phyloP scores from a whole-genome alignment of 2,329 filamentous ascomycete species.

The Tolypocladium cylindrosporum region DNA sequence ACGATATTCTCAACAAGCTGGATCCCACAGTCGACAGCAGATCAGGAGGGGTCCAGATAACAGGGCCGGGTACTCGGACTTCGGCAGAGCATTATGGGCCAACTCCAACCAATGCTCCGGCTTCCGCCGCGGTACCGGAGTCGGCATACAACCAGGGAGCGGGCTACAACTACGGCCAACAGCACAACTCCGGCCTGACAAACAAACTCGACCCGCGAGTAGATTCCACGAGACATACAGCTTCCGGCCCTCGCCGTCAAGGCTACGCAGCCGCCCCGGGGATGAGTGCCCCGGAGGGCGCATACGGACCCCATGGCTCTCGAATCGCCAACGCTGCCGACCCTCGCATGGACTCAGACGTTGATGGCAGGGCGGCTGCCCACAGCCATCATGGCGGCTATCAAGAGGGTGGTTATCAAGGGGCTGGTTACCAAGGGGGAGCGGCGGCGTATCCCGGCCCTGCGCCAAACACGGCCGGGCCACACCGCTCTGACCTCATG shows the following conservation, averaged over 20 bases:
- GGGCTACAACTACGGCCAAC: background rate
- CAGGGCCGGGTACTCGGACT: background rate
- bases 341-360: background rate
- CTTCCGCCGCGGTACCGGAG: background rate
- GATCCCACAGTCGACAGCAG: conserved; percentile 7
- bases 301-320: background rate
- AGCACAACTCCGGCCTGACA: conserved; percentile 17
- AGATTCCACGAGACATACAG: conserved; percentile 19
- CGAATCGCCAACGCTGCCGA: background rate
- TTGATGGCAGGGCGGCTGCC: background rate
- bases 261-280: background rate
- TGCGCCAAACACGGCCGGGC: conserved; percentile 7
- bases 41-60: conserved; percentile 4
- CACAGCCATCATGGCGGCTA: background rate
- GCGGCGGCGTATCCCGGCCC: background rate
- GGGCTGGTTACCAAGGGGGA: background rate
- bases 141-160: background rate
- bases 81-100: background rate
- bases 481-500: conserved; percentile 6
- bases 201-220: conserved; percentile 38
- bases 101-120: background rate
- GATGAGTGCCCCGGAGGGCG: conserved; percentile 3
- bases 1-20: conserved; percentile 8
- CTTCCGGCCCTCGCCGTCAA: background rate
- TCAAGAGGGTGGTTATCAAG: background rate